Percentiles rank a stretch among this genome's conserved stretches.
phyloP scores from a whole-genome alignment of 352 stramenopile genomes.

The Phytophthora hibernalis region DNA sequence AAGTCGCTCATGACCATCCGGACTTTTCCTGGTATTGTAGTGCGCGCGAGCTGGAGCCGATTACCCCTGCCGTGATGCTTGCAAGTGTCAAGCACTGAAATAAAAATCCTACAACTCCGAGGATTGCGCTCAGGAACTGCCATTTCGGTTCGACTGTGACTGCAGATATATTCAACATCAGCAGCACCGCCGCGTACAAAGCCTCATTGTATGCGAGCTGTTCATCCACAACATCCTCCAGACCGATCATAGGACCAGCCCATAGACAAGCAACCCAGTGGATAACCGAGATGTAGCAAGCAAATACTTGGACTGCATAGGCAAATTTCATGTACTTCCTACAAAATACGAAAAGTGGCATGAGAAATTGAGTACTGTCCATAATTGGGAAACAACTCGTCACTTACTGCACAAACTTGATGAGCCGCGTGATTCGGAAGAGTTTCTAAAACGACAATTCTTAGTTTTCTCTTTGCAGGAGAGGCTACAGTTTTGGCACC shows the following conservation, averaged over 20 bases:
- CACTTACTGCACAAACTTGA: constrained; percentile 72
- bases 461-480: background rate
- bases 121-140: constrained; percentile 46
- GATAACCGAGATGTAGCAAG: constrained; percentile 62
- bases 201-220: constrained; percentile 58
- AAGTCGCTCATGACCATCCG: constrained; percentile 69
- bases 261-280: constrained; percentile 73
- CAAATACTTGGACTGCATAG: constrained; percentile 62
- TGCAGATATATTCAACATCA: constrained; percentile 62
- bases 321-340: constrained; percentile 76
- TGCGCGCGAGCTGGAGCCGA: constrained; percentile 53
- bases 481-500: constrained; percentile 2
- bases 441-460: constrained; percentile 54
- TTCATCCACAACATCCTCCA: constrained; percentile 40
- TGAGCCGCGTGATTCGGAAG: constrained; percentile 61
- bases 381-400: background rate
- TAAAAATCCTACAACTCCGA: constrained; percentile 57
- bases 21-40: constrained; percentile 74
- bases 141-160: constrained; percentile 45
- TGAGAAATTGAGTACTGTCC: background rate
- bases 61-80: constrained; percentile 59
- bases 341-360: background rate
- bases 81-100: constrained; percentile 60
- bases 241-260: constrained; percentile 41
- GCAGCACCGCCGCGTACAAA: constrained; percentile 50